Conservation (phyloP, 1,284 basidiomycete species). For the Porodaedalea pini region DNA sequence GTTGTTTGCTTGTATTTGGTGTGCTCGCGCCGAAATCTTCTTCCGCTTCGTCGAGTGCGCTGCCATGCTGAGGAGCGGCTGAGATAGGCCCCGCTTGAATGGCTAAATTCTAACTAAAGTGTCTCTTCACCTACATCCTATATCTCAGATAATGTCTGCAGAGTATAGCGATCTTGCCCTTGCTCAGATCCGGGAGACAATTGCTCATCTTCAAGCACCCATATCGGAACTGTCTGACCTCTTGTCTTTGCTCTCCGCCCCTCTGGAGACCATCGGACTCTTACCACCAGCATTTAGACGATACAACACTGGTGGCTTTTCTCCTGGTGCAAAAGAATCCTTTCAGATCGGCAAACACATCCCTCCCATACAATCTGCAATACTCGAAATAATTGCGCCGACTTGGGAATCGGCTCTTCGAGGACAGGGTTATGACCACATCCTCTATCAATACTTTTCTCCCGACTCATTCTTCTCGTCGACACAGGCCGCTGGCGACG, state of each 20-base stretch:
- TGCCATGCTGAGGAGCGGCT: too few species aligned
- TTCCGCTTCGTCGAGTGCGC: too few species aligned
- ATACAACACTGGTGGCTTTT: slow-evolving; percentile 37
- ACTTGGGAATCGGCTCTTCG: slow-evolving; percentile 61
- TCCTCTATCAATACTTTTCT: slow-evolving; percentile 67
- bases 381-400: slow-evolving; percentile 65
- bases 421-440: slow-evolving; percentile 41
- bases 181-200: slow-evolving; percentile 41
- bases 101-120: too few species aligned
- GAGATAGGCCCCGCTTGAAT: too few species aligned
- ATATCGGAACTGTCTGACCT: slow-evolving; percentile 49
- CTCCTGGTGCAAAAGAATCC: slow-evolving; percentile 24
- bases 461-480: slow-evolving; percentile 57
- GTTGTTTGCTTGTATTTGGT: too few species aligned
- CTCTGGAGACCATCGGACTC: slow-evolving; percentile 53
- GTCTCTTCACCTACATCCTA: too few species aligned
- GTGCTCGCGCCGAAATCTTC: too few species aligned
- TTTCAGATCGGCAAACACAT: slow-evolving; percentile 47
- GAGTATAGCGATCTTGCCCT: slow-evolving; percentile 29
- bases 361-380: slow-evolving; percentile 53
- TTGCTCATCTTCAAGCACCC: slow-evolving; percentile 49
- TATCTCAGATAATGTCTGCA: too few species aligned
- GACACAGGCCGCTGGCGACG: slow-evolving; percentile 44
- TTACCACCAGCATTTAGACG: slow-evolving; percentile 51
- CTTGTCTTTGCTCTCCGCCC: slow-evolving; percentile 51